Evolutionary conservation across 1,139 yeast species (phyloP), one percentile per base, ranked within the genome.

Genomic region (Diutina siamensis): DNA sequence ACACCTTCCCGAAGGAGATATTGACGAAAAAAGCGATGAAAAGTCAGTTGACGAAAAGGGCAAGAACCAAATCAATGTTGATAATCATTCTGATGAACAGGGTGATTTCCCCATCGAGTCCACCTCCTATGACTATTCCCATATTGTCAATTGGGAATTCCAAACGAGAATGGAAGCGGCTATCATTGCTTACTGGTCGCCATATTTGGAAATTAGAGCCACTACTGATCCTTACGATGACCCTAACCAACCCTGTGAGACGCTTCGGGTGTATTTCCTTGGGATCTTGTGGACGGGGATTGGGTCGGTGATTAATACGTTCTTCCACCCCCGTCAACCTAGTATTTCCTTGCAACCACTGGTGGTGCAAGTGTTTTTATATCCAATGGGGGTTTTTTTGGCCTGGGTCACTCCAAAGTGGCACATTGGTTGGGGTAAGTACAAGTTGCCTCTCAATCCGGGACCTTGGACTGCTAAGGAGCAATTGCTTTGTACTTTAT

Each of bases 391-490:
- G 45, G 58, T 58, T 46, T 48, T 64, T 1, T 60, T 65, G 57
- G 68, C 63, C 40, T 49, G 42, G 35, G 44, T 58, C 35, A 48
- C 79, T 17, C 85, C 85, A 4, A 67, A 68, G 47, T 65, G 71
- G 69, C 71, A 69, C 17, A 56, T 76, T 55, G 66, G 47, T 44
- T 31, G 59, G 57, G 50, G 61, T 61, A 51, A 73, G 56, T 52
- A 47, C 63, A 65, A 47, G 49, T 61, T 55, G 59, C 74, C 46
- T 54, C 77, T 54, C 70, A 79, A 58, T 49, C 78, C 80, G 1
- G 81, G 81, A 7, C 78, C 78, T 5, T 83, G 86, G 84, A 65
- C 72, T 34, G 69, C 64, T 53, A 83, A 83, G 58, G 92, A 83
- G 56, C 86, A 82, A 64, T 76, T 78, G 79, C 64, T 78, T 49